Evolutionary conservation across 164 flowering plant genomes (phyloP), one percentile per base, ranked within the genome.

Genomic region (Aristolochia contorta): DNA sequence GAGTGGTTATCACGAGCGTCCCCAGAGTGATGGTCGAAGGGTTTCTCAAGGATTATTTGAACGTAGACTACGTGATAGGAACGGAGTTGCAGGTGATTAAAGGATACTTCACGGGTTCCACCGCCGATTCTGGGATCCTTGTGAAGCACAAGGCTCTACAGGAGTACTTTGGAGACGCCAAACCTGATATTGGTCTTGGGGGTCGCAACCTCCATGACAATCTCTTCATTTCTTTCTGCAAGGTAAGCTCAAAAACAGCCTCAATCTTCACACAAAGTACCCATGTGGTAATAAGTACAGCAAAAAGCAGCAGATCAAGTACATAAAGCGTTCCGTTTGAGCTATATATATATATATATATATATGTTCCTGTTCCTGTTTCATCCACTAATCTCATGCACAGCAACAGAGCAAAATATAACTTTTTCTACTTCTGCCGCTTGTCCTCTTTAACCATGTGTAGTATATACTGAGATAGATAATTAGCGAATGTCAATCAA

Each of bases 11-110:
- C 30, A 86, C 94, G 0, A 75, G 82, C 67, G 69, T 83, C 16
- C 97, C 96, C 12, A 78, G 80, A 63, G 88, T 91, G 0, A 78
- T 87, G 91, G 94, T 91, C n/a, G 92, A 89, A 55, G 70, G 84
- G 2, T 88, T 91, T 56, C 72, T 86, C 2, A 82, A 75, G 70
- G 92, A 91, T 46, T 88, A 85, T 61, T 69, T 91, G 69, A 60
- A 53, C 19, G 87, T 77, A 50, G 78, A 84, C 53, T 64, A 51
- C 58, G 95, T 89, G 57, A 25, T 80, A 0, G 98, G 92, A 47
- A 84, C 84, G n/a, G 91, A 89, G 63, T 56, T 91, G 75, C 80
- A 77, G 7, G 70, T 61, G 51, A 27, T 54, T 30, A 78, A 84
- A 5, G 24, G 61, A 4, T 80, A 67, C 58, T 91, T 74, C 57